These are phyloP conservation scores for Symbiodinium natans DNA, from an alignment of 73 alveolate species.

Conservation along the genomic window DNA sequence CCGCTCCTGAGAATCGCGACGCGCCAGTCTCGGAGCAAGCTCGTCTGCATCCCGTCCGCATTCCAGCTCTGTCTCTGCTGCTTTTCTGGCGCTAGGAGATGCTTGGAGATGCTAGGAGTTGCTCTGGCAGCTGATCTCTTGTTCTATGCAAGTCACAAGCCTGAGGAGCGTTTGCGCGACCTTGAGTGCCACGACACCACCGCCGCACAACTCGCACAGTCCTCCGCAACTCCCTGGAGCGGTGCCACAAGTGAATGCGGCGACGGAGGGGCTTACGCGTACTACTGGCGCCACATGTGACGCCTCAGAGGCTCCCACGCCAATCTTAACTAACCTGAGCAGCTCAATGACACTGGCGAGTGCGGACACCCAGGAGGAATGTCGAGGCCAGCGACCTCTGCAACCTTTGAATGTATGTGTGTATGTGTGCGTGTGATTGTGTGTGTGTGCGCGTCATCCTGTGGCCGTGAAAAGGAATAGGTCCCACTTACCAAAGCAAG, in stretches of 20 bases:
- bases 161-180: background rate
- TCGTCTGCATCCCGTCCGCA: background rate
- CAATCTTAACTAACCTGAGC: background rate
- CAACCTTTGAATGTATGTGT: too few relatives aligned
- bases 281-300: background rate
- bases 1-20: constrained; percentile 3
- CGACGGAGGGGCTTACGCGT: background rate
- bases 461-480: too few relatives aligned
- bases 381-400: background rate
- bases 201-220: background rate
- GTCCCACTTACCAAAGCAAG: too few relatives aligned
- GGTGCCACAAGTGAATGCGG: too few relatives aligned
- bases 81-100: too few relatives aligned
- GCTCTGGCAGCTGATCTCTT: too few relatives aligned
- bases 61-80: too few relatives aligned
- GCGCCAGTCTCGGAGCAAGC: background rate
- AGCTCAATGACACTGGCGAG: background rate
- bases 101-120: too few relatives aligned
- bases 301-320: constrained; percentile 14
- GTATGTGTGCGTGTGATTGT: too few relatives aligned
- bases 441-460: too few relatives aligned
- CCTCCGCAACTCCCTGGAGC: background rate
- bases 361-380: background rate
- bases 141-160: too few relatives aligned
- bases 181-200: background rate